Evolutionary conservation across 2,329 filamentous ascomycete genomes (phyloP).

Genomic region (Paracoccidioides brasiliensis): DNA sequence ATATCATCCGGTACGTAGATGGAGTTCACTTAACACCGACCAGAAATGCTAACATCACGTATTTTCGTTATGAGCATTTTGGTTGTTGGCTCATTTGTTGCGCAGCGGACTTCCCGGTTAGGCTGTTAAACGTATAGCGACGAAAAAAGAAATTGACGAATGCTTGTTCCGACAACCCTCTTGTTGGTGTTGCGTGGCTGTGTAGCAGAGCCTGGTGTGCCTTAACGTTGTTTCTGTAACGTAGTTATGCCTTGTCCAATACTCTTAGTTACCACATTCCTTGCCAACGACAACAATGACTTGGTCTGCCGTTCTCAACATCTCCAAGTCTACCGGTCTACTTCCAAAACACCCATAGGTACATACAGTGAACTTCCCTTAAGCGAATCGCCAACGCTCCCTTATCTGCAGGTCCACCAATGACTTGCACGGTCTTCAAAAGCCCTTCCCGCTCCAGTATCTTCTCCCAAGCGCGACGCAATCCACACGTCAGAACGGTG

Average conservation of each 20-base stretch:
- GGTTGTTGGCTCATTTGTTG: constrained; percentile 33
- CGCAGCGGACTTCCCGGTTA: constrained; percentile 26
- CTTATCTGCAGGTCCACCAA: constrained; percentile 42
- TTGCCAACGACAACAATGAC: constrained; percentile 45
- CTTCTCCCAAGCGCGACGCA: constrained; percentile 42
- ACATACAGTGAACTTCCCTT: constrained; percentile 18
- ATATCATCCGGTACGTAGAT: constrained; percentile 40
- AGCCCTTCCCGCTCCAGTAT: constrained; percentile 36
- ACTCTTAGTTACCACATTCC: constrained; percentile 33
- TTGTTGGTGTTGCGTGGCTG: constrained; percentile 16
- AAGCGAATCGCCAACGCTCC: constrained; percentile 34
- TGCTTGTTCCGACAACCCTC: constrained; percentile 18
- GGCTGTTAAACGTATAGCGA: constrained; percentile 5
- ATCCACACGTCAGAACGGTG: constrained; percentile 43
- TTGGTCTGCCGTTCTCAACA: constrained; percentile 42
- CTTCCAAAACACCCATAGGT: constrained; percentile 48
- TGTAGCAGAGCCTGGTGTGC: constrained; percentile 40
- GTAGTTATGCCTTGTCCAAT: constrained; percentile 36
- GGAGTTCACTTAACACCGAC: constrained; percentile 38
- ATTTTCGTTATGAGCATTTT: constrained; percentile 43
- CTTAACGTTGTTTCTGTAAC: constrained; percentile 16
- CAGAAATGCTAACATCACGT: constrained; percentile 36
- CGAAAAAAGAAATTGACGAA: constrained; percentile 17
- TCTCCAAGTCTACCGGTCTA: constrained; percentile 44
- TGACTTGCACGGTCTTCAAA: constrained; percentile 33